A percentile compares a stretch with the other conserved stretches of the same genome.
Conservation (phyloP, 106 monocot genomes). For the Dioscorea dumetorum region DNA sequence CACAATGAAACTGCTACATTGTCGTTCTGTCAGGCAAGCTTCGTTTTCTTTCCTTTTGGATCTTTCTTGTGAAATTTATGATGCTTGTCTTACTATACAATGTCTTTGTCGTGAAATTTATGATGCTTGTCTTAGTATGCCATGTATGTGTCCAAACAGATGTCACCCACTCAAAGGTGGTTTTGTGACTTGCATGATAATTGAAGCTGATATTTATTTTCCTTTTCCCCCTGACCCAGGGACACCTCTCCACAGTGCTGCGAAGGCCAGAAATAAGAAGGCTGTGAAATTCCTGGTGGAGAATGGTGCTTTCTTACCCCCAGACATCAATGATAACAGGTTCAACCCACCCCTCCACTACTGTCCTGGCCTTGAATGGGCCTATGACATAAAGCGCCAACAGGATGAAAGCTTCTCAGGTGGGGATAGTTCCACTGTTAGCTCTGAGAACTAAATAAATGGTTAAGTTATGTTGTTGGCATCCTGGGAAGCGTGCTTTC, state of each 20-base stretch:
- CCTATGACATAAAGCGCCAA: slow-evolving; percentile 64
- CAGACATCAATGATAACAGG: slow-evolving; percentile 68
- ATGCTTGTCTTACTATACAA: no score
- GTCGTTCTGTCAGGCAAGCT: no score
- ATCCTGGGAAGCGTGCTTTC: no score
- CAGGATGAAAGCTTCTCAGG: slow-evolving; percentile 26
- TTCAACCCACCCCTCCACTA: slow-evolving; percentile 99
- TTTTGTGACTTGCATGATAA: no score
- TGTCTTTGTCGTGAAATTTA: no score
- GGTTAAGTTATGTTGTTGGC: no score
- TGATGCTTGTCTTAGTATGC: no score
- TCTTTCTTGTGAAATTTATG: no score
- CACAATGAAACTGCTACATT: no score
- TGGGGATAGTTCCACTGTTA: slow-evolving; percentile 30
- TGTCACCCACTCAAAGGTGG: no score
- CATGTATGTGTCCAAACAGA: no score
- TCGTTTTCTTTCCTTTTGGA: no score
- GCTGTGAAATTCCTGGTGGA: slow-evolving; percentile 81
- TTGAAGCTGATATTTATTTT: neutral
- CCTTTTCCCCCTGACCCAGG: slow-evolving; percentile 35
- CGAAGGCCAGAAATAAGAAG: slow-evolving; percentile 82
- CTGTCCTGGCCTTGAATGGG: slow-evolving; percentile 96
- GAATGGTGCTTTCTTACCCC: slow-evolving; percentile 89
- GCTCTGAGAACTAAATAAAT: slow-evolving; percentile 33
- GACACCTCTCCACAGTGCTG: slow-evolving; percentile 94